phyloP scores from a whole-genome alignment of 2,329 filamentous ascomycete genomes.

The Sclerotinia sclerotiorum region DNA sequence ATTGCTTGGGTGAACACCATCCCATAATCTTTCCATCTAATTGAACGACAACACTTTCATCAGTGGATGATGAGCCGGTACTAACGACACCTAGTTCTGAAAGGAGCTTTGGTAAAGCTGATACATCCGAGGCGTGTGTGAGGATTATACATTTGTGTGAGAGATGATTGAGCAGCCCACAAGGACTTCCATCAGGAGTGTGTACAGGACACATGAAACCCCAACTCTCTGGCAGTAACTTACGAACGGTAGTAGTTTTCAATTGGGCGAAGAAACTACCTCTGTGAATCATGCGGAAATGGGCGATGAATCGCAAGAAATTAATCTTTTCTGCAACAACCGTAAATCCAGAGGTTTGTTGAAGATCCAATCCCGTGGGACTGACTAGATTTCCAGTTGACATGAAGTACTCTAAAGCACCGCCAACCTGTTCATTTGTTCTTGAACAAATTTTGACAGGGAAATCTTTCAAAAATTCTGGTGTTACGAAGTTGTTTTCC shows the following conservation, averaged over 20 bases:
- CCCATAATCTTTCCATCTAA: conserved; percentile 88
- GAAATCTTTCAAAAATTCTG: conserved; percentile 78
- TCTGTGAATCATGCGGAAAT: conserved; percentile 98
- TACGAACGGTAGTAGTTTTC: conserved; percentile 95
- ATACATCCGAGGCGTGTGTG: conserved; percentile 72
- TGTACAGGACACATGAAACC: conserved; percentile 97
- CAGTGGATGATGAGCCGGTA: conserved; percentile 72
- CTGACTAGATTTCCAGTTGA: conserved; percentile 93
- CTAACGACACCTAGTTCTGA: conserved; percentile 76
- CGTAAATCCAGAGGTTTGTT: conserved; percentile 92
- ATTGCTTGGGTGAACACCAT: conserved; percentile 84
- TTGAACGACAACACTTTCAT: conserved; percentile 85
- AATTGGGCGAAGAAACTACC: conserved; percentile 98
- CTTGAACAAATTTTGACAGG: conserved; percentile 72
- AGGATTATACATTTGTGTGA: conserved; percentile 92
- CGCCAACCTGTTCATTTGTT: conserved; percentile 85
- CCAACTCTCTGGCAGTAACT: conserved; percentile 94
- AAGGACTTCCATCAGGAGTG: conserved; percentile 93
- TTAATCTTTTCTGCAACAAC: conserved; percentile 99
- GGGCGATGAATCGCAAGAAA: conserved; percentile 96
- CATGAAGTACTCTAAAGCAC: conserved; percentile 88
- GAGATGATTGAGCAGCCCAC: conserved; percentile 91
- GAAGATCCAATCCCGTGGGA: conserved; percentile 87
- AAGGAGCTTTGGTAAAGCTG: conserved; percentile 70
- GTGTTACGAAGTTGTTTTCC: conserved; percentile 72